phyloP scores from a whole-genome alignment of 768 basidiomycete species.

The Mycena capillaripes region DNA sequence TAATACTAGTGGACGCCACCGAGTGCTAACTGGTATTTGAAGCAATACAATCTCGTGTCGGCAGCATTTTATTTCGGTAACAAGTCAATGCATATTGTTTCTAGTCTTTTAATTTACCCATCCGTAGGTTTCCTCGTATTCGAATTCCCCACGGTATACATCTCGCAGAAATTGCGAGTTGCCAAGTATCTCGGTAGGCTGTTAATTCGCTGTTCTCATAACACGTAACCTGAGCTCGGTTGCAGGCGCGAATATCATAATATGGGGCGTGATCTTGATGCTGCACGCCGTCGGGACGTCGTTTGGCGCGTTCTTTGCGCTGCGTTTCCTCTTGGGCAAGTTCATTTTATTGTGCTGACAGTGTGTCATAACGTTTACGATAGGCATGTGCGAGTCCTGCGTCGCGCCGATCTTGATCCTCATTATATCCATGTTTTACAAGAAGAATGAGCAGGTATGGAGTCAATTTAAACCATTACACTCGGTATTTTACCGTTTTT shows the following conservation, averaged over 20 bases:
- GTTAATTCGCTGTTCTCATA: slow-evolving; percentile 4
- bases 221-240: neutral
- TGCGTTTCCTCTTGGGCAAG: slow-evolving; percentile 72
- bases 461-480: neutral
- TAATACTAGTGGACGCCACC: neutral
- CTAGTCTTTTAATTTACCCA: neutral
- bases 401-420: slow-evolving; percentile 70
- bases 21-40: slow-evolving; percentile 18
- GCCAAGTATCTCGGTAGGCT: slow-evolving; percentile 72
- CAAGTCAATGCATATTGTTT: neutral
- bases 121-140: slow-evolving; percentile 66
- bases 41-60: slow-evolving; percentile 76
- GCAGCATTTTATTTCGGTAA: slow-evolving; percentile 74
- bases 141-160: slow-evolving; percentile 78
- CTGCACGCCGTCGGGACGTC: slow-evolving; percentile 69
- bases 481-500: neutral
- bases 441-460: slow-evolving; percentile 72
- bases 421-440: slow-evolving; percentile 77
- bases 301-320: slow-evolving; percentile 73
- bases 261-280: slow-evolving; percentile 74
- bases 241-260: slow-evolving; percentile 67
- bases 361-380: neutral
- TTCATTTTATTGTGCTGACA: neutral
- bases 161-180: slow-evolving; percentile 70
- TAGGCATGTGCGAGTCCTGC: slow-evolving; percentile 78